A percentile compares a stretch with the other conserved stretches of the same genome.
phyloP scores from a whole-genome alignment of 805 yeast species.

The Kurtzmaniella cleridarum region DNA sequence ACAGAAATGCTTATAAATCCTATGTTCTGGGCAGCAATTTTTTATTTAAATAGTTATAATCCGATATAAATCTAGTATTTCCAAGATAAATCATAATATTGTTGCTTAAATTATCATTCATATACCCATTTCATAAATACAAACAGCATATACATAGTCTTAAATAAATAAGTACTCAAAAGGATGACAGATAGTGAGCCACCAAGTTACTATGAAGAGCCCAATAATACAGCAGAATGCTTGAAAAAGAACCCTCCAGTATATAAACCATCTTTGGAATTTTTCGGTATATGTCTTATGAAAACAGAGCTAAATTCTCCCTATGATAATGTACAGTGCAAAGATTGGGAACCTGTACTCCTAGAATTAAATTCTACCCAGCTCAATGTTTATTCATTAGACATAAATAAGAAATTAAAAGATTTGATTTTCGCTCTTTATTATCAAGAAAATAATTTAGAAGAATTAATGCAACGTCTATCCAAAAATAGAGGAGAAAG shows the following conservation, averaged over 20 bases:
- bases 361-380: constrained; percentile 37
- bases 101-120: too few species aligned
- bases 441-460: constrained; percentile 20
- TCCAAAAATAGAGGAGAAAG: constrained; percentile 2
- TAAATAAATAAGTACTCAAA: too few species aligned
- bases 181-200: too few species aligned
- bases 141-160: too few species aligned
- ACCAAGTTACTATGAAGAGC: too few species aligned
- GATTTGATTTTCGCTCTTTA: constrained; percentile 27
- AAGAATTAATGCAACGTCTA: constrained; percentile 8
- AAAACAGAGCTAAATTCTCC: constrained; percentile 36
- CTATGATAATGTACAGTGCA: constrained; percentile 21
- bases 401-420: constrained; percentile 14
- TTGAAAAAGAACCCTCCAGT: constrained; percentile 7
- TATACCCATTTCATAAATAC: too few species aligned
- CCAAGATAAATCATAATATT: too few species aligned
- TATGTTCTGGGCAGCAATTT: too few species aligned
- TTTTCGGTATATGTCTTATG: constrained; percentile 27
- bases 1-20: too few species aligned
- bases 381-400: constrained; percentile 25
- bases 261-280: constrained; percentile 27
- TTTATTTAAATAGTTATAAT: too few species aligned
- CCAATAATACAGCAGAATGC: constrained; percentile 17
- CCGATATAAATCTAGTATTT: too few species aligned
- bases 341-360: constrained; percentile 31